These are phyloP conservation scores for Ajuga reptans DNA, from an alignment of 305 asterid genomes.

Conservation along the genomic window DNA sequence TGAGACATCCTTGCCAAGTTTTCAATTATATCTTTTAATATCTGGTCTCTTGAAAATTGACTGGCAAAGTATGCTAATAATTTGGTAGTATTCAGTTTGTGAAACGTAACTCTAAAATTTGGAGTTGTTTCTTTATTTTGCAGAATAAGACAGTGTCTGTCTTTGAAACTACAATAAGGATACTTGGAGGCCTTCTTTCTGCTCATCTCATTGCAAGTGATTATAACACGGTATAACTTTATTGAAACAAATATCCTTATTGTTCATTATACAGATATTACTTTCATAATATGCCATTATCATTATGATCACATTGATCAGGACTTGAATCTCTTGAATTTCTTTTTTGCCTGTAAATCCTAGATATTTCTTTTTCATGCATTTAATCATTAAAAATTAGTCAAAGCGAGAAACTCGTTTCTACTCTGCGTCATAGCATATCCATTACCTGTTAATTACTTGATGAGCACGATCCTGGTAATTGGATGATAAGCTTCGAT, in stretches of 20 bases:
- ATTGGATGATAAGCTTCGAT: background rate
- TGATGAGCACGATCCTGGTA: background rate
- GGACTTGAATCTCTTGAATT: background rate
- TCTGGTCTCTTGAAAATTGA: background rate
- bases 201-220: constrained; percentile 97
- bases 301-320: background rate
- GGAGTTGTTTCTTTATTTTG: constrained; percentile 25
- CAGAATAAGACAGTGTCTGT: constrained; percentile 97
- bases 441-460: background rate
- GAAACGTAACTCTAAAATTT: constrained; percentile 9
- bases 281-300: background rate
- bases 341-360: background rate
- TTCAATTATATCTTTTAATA: background rate
- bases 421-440: background rate
- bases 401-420: background rate
- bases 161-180: constrained; percentile 89
- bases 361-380: background rate
- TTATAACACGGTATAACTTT: constrained; percentile 66
- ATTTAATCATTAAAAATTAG: background rate
- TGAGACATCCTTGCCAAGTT: constrained; percentile 5
- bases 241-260: constrained; percentile 3
- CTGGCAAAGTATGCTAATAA: background rate
- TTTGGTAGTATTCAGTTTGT: constrained; percentile 9
- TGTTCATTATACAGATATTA: background rate
- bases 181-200: constrained; percentile 94